A percentile compares a stretch with the other conserved stretches of the same genome.
Evolutionary conservation across 495 filamentous ascomycete genomes (phyloP).

Genomic region (Daldinia decipiens): DNA sequence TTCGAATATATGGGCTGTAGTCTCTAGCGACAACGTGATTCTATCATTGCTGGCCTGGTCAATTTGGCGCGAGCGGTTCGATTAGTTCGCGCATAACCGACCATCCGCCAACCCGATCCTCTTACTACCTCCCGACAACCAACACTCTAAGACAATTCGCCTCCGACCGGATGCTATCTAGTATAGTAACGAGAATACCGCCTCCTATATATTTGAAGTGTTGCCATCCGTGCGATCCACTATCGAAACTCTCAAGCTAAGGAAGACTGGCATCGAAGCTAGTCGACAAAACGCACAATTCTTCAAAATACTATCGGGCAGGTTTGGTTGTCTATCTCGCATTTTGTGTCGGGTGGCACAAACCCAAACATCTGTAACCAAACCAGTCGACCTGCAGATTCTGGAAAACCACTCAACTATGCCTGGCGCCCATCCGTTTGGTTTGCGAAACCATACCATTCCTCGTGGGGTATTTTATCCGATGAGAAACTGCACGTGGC

Average conservation of each 20-base stretch:
- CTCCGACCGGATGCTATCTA: neutral
- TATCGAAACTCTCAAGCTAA: neutral
- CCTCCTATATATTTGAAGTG: neutral
- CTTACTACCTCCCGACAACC: constrained; percentile 2
- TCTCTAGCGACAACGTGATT: constrained; percentile 13
- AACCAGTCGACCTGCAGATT: constrained; percentile 35
- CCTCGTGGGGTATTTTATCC: constrained; percentile 43
- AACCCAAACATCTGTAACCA: constrained; percentile 36
- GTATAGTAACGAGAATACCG: neutral
- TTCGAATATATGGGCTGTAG: neutral
- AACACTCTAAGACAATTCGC: neutral
- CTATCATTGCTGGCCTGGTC: constrained; percentile 4
- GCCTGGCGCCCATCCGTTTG: constrained; percentile 11
- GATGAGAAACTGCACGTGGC: constrained; percentile 40
- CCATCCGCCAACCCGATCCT: constrained; percentile 2
- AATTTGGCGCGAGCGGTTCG: constrained; percentile 21
- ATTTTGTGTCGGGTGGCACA: constrained; percentile 34
- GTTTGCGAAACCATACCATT: constrained; percentile 28
- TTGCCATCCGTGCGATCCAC: neutral
- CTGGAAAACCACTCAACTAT: constrained; percentile 40
- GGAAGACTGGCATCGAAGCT: neutral
- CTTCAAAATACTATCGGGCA: neutral
- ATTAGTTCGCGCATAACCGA: constrained; percentile 16
- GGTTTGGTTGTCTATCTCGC: constrained; percentile 29
- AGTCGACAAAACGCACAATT: neutral